phyloP scores from a whole-genome alignment of 768 basidiomycete genomes.

The Ephemerocybe angulata region DNA sequence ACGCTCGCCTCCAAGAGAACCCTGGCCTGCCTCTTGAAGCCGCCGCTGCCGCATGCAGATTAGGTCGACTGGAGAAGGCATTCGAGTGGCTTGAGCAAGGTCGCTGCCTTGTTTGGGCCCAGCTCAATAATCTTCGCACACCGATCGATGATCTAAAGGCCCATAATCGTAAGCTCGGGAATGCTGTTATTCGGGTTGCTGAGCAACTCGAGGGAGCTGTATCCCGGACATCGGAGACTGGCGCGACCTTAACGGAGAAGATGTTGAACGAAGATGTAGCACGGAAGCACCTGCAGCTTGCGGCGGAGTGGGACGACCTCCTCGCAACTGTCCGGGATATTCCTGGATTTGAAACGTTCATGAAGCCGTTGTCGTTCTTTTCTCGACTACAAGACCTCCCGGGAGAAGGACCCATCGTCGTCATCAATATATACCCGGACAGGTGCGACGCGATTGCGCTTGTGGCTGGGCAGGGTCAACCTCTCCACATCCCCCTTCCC shows the following conservation, averaged over 20 bases:
- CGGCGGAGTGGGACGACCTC: constrained; percentile 16
- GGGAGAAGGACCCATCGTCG: constrained; percentile 15
- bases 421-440: constrained; percentile 14
- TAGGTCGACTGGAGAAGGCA: constrained; percentile 18
- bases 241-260: background rate
- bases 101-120: constrained; percentile 26
- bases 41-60: constrained; percentile 22
- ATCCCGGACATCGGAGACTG: background rate
- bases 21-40: constrained; percentile 12
- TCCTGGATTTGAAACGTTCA: constrained; percentile 19
- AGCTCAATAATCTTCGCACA: constrained; percentile 21
- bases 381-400: constrained; percentile 9
- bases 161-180: constrained; percentile 11
- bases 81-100: constrained; percentile 34
- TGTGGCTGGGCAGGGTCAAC: background rate
- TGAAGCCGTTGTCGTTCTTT: constrained; percentile 11
- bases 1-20: background rate
- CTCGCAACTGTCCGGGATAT: constrained; percentile 11
- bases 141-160: constrained; percentile 18
- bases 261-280: constrained; percentile 15
- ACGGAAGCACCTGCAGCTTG: constrained; percentile 12
- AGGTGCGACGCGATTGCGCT: constrained; percentile 23
- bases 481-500: constrained; percentile 10
- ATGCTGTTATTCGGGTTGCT: constrained; percentile 11
- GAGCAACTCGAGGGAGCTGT: constrained; percentile 10